A percentile compares a stretch with the other conserved stretches of the same genome.
Conservation (phyloP, 73 alveolate species). For the Paramecium pentaurelia region DNA sequence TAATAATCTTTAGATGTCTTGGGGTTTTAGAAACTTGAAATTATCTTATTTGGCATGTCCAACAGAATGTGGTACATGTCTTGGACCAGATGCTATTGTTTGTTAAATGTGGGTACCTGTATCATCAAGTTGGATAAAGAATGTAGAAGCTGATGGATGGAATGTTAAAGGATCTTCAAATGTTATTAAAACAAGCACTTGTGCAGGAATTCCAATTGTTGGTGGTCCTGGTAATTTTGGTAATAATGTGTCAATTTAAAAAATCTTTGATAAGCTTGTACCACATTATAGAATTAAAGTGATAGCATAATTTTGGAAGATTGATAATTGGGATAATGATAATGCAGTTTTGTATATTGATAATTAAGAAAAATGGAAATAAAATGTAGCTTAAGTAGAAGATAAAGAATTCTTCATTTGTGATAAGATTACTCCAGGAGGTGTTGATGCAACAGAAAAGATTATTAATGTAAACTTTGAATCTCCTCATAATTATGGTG, state of each 20-base stretch:
- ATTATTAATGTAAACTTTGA: background rate
- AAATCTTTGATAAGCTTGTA: background rate
- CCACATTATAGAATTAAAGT: slow-evolving; percentile 21
- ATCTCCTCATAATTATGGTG: slow-evolving; percentile 29
- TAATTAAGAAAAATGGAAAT: background rate
- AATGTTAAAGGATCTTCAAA: background rate
- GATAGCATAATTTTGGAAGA: background rate
- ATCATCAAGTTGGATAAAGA: background rate
- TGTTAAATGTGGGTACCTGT: background rate
- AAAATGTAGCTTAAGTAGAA: background rate
- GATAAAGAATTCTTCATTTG: background rate
- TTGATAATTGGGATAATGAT: slow-evolving; percentile 27
- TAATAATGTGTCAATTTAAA: background rate
- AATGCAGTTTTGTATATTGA: background rate
- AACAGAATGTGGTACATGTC: slow-evolving; percentile 9
- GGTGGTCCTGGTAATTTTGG: background rate
- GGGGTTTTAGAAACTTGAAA: slow-evolving; percentile 6
- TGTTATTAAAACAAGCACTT: background rate
- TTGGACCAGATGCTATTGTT: slow-evolving; percentile 16
- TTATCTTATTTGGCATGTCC: background rate
- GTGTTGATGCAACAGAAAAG: background rate
- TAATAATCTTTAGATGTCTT: background rate
- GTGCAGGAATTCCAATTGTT: slow-evolving; percentile 1
- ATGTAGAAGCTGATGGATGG: slow-evolving; percentile 4
- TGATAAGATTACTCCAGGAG: background rate